phyloP scores from a whole-genome alignment of 2,329 filamentous ascomycete genomes.

The Botrytis sinoallii region DNA sequence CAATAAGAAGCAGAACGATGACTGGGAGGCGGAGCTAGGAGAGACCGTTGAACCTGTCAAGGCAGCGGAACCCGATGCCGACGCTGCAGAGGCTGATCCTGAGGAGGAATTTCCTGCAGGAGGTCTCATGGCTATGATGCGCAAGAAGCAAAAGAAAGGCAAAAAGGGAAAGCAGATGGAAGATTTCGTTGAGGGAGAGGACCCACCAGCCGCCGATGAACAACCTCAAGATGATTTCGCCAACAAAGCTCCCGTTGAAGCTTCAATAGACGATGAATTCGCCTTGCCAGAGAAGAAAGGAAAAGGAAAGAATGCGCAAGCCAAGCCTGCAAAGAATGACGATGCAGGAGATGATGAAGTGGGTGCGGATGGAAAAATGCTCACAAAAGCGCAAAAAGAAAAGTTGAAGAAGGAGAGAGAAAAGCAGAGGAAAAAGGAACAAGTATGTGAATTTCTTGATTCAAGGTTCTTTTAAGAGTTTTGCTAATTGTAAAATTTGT shows the following conservation, averaged over 20 bases:
- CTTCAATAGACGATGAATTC: slow-evolving; percentile 80
- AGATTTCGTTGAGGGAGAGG: slow-evolving; percentile 73
- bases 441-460: slow-evolving; percentile 53
- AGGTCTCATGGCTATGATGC: slow-evolving; percentile 75
- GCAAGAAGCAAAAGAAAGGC: slow-evolving; percentile 81
- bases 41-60: slow-evolving; percentile 55
- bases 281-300: slow-evolving; percentile 71
- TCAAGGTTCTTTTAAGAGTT: slow-evolving; percentile 1
- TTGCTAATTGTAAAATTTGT: slow-evolving; percentile 19
- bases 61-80: slow-evolving; percentile 47
- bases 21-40: slow-evolving; percentile 93
- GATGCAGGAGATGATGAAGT: slow-evolving; percentile 49
- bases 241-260: slow-evolving; percentile 76
- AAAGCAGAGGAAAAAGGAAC: slow-evolving; percentile 98
- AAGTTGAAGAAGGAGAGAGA: slow-evolving; percentile 97
- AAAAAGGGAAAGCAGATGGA: slow-evolving; percentile 55
- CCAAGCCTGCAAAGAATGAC: slow-evolving; percentile 43
- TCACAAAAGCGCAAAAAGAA: slow-evolving; percentile 98
- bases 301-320: slow-evolving; percentile 58
- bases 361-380: slow-evolving; percentile 62
- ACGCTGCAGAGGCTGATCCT: slow-evolving; percentile 49
- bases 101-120: slow-evolving; percentile 49
- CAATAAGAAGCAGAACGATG: slow-evolving; percentile 78
- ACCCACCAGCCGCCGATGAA: slow-evolving; percentile 44
- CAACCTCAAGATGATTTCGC: slow-evolving; percentile 45